Conservation (phyloP, 1,284 basidiomycete species). For the Cryptococcus maquisensis region DNA sequence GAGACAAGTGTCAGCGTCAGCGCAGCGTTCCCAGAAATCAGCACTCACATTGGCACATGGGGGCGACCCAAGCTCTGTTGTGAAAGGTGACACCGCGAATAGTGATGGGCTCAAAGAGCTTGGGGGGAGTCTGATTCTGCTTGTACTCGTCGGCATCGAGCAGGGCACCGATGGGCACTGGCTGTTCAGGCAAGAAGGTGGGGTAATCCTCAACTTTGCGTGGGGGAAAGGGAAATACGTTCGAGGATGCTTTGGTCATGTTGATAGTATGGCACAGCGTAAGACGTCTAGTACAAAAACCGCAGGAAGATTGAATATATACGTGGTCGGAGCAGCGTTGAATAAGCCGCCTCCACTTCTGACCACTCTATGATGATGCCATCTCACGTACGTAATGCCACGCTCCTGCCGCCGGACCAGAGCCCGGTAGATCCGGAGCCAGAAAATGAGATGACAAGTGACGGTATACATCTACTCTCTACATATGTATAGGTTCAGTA, state of each 20-base stretch:
- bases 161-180: conserved; percentile 58
- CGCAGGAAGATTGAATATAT: too few species aligned
- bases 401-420: too few species aligned
- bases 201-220: conserved; percentile 21
- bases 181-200: conserved; percentile 55
- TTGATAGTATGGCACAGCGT: too few species aligned
- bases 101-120: conserved; percentile 64
- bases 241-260: background rate
- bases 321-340: too few species aligned
- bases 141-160: conserved; percentile 30
- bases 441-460: too few species aligned
- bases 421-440: too few species aligned
- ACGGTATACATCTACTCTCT: too few species aligned
- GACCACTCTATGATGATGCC: too few species aligned
- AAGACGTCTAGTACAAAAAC: too few species aligned
- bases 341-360: too few species aligned
- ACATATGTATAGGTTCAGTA: too few species aligned
- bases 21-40: background rate
- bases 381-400: too few species aligned
- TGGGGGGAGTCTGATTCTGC: conserved; percentile 52
- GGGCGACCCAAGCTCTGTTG: conserved; percentile 56
- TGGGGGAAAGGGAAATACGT: conserved; percentile 13
- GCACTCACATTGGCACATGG: conserved; percentile 60
- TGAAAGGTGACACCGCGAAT: conserved; percentile 64
- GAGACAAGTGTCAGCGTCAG: background rate